Base-by-base conservation (phyloP, 345 rosid species). In the Eutrema yunnanense region DNA sequence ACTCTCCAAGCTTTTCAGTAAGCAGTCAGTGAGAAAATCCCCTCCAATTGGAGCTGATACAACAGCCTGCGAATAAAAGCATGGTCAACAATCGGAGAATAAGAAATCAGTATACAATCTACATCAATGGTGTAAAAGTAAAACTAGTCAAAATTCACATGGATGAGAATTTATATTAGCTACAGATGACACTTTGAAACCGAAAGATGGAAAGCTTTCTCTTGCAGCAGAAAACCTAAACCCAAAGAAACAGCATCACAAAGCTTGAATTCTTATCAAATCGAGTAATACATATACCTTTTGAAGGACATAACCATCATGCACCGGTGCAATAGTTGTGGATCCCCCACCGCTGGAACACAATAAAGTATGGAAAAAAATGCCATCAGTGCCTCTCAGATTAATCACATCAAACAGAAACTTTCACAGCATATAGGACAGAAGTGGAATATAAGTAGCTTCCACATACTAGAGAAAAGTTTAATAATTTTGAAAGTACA, bases 271-370 rank as follows among this genome's bases (percentile, higher is more conserved):
- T 56, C 13, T 58, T 40, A 49, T 26, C 2, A 32, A 57, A 22
- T 57, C 16, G 66, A 38, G 36, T 34, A 61, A 48, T 26, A 59
- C 40, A 58, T 26, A 43, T 78, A 92, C 99, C 98, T 90, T 96
- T 69, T 96, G 99, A 82, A 96, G 96, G 76, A 92, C 98, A 80
- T 88, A 92, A 73, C 96, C 99, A 67, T 96, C 99, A 70, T 96
- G 98, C 50, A 92, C 99, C 2, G 99, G 98, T 66, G 97, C 87
- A 71, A 92, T 85, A 49, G 92, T 88, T 56, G 97, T 92, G 64
- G 99, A 96, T 65, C 99, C 99, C 82, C 98, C 99, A 71, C 99
- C 99, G 73, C 98, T 92, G 83, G 69, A 77, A 78, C 54, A 66
- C 44, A 60, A 38, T 34, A 53, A 7, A 53, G 37, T 12, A 53